A percentile compares a stretch with the other conserved stretches of the same genome.
Evolutionary conservation across 495 filamentous ascomycete genomes (phyloP).

Genomic region (Aspergillus affinis): DNA sequence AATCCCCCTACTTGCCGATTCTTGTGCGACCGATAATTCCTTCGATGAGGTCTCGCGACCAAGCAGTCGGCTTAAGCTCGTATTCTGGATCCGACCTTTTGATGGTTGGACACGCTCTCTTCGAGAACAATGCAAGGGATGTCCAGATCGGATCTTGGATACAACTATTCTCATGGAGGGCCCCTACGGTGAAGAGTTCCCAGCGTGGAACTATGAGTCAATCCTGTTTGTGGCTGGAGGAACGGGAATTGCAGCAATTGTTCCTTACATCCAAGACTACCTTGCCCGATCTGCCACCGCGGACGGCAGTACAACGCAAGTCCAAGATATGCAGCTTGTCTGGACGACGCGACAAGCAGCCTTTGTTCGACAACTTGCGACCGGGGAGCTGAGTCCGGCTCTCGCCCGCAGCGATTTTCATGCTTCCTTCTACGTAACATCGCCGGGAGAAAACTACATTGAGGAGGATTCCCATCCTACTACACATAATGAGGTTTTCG

Average conservation of each 20-base stretch:
- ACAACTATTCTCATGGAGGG: slow-evolving; percentile 53
- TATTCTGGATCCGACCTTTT: slow-evolving; percentile 49
- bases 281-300: slow-evolving; percentile 19
- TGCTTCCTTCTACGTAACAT: slow-evolving; percentile 38
- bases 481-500: background rate
- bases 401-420: slow-evolving; percentile 36
- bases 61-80: slow-evolving; percentile 19
- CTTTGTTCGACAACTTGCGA: slow-evolving; percentile 33
- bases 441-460: background rate
- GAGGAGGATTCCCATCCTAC: background rate
- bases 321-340: slow-evolving; percentile 34
- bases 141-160: slow-evolving; percentile 16
- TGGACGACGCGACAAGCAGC: slow-evolving; percentile 43
- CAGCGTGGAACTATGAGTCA: slow-evolving; percentile 49
- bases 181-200: slow-evolving; percentile 53
- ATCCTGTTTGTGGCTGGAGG: slow-evolving; percentile 61
- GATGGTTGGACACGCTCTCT: slow-evolving; percentile 50
- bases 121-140: slow-evolving; percentile 35
- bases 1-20: slow-evolving; percentile 35
- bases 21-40: slow-evolving; percentile 1
- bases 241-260: slow-evolving; percentile 55
- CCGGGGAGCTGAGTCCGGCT: slow-evolving; percentile 28
- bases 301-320: slow-evolving; percentile 17
- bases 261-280: slow-evolving; percentile 52
- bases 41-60: background rate